Conservation (phyloP, 345 rosid genomes). For the Ailanthus altissimus region DNA sequence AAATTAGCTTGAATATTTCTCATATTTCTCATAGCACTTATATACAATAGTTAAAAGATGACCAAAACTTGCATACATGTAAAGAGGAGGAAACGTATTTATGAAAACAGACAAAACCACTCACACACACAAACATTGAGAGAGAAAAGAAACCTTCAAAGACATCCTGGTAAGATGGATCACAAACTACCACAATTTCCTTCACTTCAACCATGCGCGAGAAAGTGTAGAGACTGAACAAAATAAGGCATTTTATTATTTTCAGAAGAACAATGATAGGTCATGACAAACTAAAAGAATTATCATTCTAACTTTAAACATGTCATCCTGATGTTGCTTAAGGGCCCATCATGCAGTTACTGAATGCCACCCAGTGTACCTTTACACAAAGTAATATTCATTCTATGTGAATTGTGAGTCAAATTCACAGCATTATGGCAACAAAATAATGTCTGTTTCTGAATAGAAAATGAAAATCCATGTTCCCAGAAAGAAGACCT, state of each 20-base stretch:
- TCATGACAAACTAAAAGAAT: not conserved
- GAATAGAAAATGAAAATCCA: not conserved
- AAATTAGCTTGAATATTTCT: constrained; percentile 20
- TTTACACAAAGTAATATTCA: not conserved
- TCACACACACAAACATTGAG: not conserved
- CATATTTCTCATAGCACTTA: constrained; percentile 8
- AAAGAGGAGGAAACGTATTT: not conserved
- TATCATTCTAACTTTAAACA: not conserved
- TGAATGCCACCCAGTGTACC: not conserved
- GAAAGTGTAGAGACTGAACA: constrained; percentile 76
- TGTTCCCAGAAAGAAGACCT: not conserved
- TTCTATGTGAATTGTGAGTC: not conserved
- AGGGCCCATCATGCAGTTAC: not conserved
- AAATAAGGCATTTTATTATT: constrained; percentile 11
- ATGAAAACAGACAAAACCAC: not conserved
- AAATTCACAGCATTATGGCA: not conserved
- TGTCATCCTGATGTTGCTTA: not conserved
- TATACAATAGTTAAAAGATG: not conserved
- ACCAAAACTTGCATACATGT: not conserved
- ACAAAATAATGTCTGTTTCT: not conserved
- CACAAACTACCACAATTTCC: constrained; percentile 95
- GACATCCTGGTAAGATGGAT: constrained; percentile 83
- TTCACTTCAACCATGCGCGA: constrained; percentile 75
- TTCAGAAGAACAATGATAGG: constrained; percentile 7
- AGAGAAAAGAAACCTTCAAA: constrained; percentile 68